Percentiles rank a stretch among this genome's conserved stretches.
Conservation (phyloP, 176 grass and related monocot species). For the Oryza glaberrima region DNA sequence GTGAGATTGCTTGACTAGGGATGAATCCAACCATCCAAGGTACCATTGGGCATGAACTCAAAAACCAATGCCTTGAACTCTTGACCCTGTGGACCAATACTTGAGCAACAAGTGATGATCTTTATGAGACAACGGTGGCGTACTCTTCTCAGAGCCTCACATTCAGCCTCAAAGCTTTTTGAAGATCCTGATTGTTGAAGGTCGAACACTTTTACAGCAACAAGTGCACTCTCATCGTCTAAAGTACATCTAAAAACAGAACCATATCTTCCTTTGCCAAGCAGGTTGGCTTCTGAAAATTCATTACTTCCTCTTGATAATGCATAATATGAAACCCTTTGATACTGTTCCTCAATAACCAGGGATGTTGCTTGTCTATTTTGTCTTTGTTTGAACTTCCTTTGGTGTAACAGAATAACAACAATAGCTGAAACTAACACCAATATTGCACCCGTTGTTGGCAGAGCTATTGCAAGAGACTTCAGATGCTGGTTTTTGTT, state of each 20-base stretch:
- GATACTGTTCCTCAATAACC: not conserved
- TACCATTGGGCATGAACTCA: conserved; percentile 41
- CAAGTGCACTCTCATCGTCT: not conserved
- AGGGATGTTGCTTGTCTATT: not conserved
- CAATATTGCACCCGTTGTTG: not conserved
- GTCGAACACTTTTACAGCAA: conserved; percentile 39
- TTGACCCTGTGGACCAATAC: conserved; percentile 30
- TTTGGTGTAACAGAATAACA: not conserved
- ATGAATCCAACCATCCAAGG: conserved; percentile 47
- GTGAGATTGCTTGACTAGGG: not conserved
- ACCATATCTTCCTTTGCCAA: conserved; percentile 38
- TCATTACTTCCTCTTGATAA: conserved; percentile 22
- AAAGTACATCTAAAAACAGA: conserved; percentile 21
- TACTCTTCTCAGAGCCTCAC: conserved; percentile 38
- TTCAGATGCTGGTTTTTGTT: not conserved
- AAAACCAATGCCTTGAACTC: conserved; percentile 45
- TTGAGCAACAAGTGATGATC: conserved; percentile 43
- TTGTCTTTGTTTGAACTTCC: not conserved
- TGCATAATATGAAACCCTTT: conserved; percentile 15
- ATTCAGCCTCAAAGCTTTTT: conserved; percentile 46
- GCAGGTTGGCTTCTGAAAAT: conserved; percentile 38
- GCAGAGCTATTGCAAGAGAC: not conserved
- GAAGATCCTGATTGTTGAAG: conserved; percentile 28
- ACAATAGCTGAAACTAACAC: not conserved
- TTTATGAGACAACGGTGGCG: conserved; percentile 45